Evolutionary conservation across 352 stramenopile genomes (phyloP).

Genomic region (Hyaloperonospora arabidopsidis): DNA sequence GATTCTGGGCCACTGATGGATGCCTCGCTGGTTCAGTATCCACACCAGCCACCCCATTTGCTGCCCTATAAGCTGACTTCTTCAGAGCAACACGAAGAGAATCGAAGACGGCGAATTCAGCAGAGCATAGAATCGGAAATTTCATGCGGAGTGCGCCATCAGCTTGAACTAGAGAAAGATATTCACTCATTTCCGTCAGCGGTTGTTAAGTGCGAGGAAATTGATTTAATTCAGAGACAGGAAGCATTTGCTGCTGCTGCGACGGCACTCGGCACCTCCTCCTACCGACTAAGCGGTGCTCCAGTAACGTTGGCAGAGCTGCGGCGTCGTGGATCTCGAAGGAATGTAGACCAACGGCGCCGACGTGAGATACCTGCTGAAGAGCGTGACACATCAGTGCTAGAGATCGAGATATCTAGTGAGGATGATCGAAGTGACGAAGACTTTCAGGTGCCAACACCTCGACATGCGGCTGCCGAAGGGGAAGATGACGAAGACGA

Average conservation of each 20-base stretch:
- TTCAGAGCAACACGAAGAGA: slow-evolving; percentile 45
- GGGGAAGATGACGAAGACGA: slow-evolving; percentile 57
- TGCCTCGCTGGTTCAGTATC: slow-evolving; percentile 65
- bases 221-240: slow-evolving; percentile 3
- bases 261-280: slow-evolving; percentile 30
- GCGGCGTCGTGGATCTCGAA: slow-evolving; percentile 27
- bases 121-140: slow-evolving; percentile 64
- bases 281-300: slow-evolving; percentile 66
- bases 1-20: slow-evolving; percentile 66
- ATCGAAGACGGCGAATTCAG: slow-evolving; percentile 50
- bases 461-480: slow-evolving; percentile 40
- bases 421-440: slow-evolving; percentile 83
- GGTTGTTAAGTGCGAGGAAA: slow-evolving; percentile 24
- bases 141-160: slow-evolving; percentile 48
- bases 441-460: slow-evolving; percentile 64
- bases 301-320: slow-evolving; percentile 67
- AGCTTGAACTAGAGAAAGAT: slow-evolving; percentile 35
- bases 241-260: slow-evolving; percentile 12
- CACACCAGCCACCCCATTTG: slow-evolving; percentile 64
- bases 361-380: slow-evolving; percentile 42
- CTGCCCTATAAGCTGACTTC: slow-evolving; percentile 32
- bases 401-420: slow-evolving; percentile 81
- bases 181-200: slow-evolving; percentile 45
- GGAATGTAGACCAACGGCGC: slow-evolving; percentile 18
- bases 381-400: slow-evolving; percentile 74